Evolutionary conservation across 495 filamentous ascomycete genomes (phyloP).

Genomic region (Daldinia concentrica): DNA sequence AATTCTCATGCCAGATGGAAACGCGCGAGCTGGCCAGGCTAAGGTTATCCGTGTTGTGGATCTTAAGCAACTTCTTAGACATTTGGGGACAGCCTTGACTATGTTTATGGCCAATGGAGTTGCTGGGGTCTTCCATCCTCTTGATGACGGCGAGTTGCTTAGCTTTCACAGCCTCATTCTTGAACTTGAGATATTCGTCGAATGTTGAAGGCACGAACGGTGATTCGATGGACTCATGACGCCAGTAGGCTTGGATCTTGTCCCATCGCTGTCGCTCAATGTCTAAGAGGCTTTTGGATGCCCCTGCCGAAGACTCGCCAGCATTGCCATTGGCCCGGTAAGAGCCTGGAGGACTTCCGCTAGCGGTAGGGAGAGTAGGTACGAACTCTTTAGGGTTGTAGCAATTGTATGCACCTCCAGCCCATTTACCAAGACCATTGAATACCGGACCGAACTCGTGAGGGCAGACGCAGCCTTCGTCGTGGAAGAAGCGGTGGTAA

Average conservation of each 20-base stretch:
- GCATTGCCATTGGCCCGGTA: background rate
- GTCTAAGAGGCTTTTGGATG: background rate
- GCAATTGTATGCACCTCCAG: background rate
- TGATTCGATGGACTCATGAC: background rate
- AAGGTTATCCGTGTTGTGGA: background rate
- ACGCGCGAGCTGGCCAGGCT: background rate
- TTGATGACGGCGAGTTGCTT: background rate
- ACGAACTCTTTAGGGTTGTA: background rate
- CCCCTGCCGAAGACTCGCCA: background rate
- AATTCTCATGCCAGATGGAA: constrained; percentile 8
- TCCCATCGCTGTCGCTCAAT: constrained; percentile 4
- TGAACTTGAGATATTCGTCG: constrained; percentile 1
- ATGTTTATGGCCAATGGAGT: background rate
- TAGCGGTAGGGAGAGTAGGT: background rate
- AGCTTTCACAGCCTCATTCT: background rate
- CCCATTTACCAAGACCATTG: background rate
- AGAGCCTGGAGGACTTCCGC: background rate
- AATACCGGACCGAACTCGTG: background rate
- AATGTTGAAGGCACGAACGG: constrained; percentile 11
- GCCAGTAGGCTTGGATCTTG: constrained; percentile 3
- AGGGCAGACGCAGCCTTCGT: background rate
- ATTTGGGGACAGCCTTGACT: background rate
- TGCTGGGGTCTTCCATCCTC: background rate
- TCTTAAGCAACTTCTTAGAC: background rate
- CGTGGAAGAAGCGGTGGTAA: background rate